phyloP scores from a whole-genome alignment of 2,329 filamentous ascomycete genomes.

The Xylariomycetidae sp. region DNA sequence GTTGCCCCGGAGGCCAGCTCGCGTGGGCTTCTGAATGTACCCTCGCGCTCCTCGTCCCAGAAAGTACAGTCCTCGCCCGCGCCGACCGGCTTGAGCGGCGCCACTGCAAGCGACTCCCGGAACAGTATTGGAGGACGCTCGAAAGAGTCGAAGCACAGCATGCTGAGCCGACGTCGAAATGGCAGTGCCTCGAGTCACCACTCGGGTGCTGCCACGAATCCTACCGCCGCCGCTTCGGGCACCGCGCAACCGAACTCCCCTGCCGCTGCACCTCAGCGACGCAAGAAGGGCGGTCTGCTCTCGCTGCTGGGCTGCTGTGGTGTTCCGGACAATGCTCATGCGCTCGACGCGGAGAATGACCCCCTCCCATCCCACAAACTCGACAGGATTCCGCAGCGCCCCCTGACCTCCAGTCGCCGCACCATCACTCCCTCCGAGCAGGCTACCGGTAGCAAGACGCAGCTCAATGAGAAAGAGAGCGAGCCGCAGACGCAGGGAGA shows the following conservation, averaged over 20 bases:
- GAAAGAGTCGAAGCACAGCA: constrained; percentile 60
- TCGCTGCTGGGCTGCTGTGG: constrained; percentile 62
- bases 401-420: constrained; percentile 48
- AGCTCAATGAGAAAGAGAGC: constrained; percentile 45
- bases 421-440: constrained; percentile 49
- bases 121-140: constrained; percentile 60
- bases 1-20: constrained; percentile 16
- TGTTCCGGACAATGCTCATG: constrained; percentile 53
- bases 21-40: constrained; percentile 49
- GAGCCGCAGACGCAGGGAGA: constrained; percentile 23
- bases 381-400: constrained; percentile 49
- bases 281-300: constrained; percentile 50
- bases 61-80: constrained; percentile 54
- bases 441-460: constrained; percentile 33
- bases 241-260: constrained; percentile 49
- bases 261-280: constrained; percentile 38
- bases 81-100: constrained; percentile 54
- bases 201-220: constrained; percentile 48
- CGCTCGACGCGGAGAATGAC: constrained; percentile 46
- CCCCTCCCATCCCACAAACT: constrained; percentile 50
- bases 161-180: constrained; percentile 57
- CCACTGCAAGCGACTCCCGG: constrained; percentile 51
- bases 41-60: constrained; percentile 57
- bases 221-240: constrained; percentile 41
- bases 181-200: constrained; percentile 63